Percentiles rank a stretch among this genome's conserved stretches.
Evolutionary conservation across 2,329 filamentous ascomycete genomes (phyloP).

Genomic region (Emmonsiellopsis sp.): DNA sequence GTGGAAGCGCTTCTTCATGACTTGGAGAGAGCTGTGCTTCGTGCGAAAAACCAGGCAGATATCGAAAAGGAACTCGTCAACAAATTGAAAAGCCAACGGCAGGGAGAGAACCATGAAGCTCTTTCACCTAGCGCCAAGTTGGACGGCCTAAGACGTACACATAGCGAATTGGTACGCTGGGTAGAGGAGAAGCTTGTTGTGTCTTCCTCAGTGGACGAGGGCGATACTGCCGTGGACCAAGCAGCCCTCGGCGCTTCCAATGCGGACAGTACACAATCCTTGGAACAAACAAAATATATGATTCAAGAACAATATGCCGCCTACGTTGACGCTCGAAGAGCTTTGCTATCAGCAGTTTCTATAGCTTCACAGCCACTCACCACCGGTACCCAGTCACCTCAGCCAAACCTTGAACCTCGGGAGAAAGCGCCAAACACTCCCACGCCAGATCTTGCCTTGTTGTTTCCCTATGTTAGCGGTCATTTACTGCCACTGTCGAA

Average conservation of each 20-base stretch:
- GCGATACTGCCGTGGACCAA: constrained; percentile 21
- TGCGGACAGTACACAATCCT: constrained; percentile 20
- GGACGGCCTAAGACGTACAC: constrained; percentile 33
- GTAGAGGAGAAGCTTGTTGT: constrained; percentile 39
- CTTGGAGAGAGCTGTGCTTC: constrained; percentile 31
- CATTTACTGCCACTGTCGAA: constrained; percentile 27
- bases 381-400: constrained; percentile 11
- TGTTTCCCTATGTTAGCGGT: constrained; percentile 24
- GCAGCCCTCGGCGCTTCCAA: constrained; percentile 14
- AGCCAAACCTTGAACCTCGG: not conserved
- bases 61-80: constrained; percentile 27
- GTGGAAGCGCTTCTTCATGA: constrained; percentile 27
- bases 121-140: constrained; percentile 5
- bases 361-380: constrained; percentile 26
- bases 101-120: not conserved
- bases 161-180: constrained; percentile 43
- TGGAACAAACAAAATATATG: constrained; percentile 24
- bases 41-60: constrained; percentile 28
- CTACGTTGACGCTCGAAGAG: constrained; percentile 29
- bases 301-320: constrained; percentile 27
- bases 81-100: constrained; percentile 10
- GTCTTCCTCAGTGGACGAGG: constrained; percentile 21
- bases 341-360: constrained; percentile 27
- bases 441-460: constrained; percentile 2
- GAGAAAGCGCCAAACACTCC: not conserved